These are phyloP conservation scores for Geosiphon pyriformis DNA, from an alignment of 192 early-diverging fungal species.

Conservation along the genomic window DNA sequence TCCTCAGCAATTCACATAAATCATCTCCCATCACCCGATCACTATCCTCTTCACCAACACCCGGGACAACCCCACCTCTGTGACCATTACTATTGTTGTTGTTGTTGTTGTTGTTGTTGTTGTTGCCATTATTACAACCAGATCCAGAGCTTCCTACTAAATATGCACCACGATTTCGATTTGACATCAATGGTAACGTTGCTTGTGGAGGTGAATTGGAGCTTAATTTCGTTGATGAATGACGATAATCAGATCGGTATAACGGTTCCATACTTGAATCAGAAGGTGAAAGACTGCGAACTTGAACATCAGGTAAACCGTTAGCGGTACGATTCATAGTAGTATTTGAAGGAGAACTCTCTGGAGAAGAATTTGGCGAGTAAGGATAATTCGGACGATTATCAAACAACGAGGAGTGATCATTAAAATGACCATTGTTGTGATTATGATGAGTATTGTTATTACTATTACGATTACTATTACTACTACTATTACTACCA, in stretches of 20 bases:
- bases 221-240: not conserved
- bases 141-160: not conserved
- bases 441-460: not conserved
- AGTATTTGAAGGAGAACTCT: not conserved
- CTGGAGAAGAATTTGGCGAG: not conserved
- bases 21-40: slow-evolving; percentile 19
- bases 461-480: not conserved
- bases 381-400: not conserved
- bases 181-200: not conserved
- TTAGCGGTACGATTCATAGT: not conserved
- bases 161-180: not conserved
- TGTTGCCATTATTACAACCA: not conserved
- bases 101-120: not conserved
- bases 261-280: slow-evolving; percentile 5
- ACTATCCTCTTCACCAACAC: slow-evolving; percentile 8
- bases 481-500: not conserved
- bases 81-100: not conserved
- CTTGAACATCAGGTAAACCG: not conserved
- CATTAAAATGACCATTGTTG: not conserved
- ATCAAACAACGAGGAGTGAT: not conserved
- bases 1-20: slow-evolving; percentile 20
- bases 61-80: not conserved
- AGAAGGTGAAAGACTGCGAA: slow-evolving; percentile 1
- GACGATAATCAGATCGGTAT: slow-evolving; percentile 21
- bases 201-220: no score